Percentiles rank a stretch among this genome's conserved stretches.
Conservation (phyloP, 306 rosid species). For the Coriaria nepalensis region DNA sequence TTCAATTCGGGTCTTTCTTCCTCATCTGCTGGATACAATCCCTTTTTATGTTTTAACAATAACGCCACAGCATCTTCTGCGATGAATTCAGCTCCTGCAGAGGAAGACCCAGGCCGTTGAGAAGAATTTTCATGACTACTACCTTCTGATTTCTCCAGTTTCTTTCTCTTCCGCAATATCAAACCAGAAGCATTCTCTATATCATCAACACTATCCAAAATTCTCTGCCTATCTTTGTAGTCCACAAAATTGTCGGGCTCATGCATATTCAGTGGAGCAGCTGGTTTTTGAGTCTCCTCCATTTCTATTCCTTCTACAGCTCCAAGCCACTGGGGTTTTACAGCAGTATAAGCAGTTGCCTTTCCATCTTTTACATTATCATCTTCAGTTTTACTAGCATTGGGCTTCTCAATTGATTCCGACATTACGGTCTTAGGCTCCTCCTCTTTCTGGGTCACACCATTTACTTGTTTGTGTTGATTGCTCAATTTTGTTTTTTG, state of each 20-base stretch:
- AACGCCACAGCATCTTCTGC: conserved; percentile 97
- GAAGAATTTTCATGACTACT: conserved; percentile 21
- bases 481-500: conserved; percentile 23
- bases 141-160: conserved; percentile 34
- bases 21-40: conserved; percentile 36
- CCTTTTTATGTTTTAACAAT: conserved; percentile 61
- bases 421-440: conserved; percentile 18
- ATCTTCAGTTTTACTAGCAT: conserved; percentile 18
- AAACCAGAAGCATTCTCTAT: conserved; percentile 78
- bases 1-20: conserved; percentile 22
- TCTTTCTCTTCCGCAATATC: conserved; percentile 79
- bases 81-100: conserved; percentile 32
- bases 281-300: conserved; percentile 29
- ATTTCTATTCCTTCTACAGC: conserved; percentile 36
- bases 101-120: conserved; percentile 31
- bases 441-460: conserved; percentile 24
- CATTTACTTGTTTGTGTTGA: conserved; percentile 24
- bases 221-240: conserved; percentile 72
- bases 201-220: conserved; percentile 28
- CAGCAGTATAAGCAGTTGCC: conserved; percentile 30
- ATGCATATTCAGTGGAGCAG: conserved; percentile 26
- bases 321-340: conserved; percentile 93
- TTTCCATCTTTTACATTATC: conserved; percentile 33
- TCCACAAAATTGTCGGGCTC: conserved; percentile 57
- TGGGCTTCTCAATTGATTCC: conserved; percentile 23